A percentile compares a stretch with the other conserved stretches of the same genome.
These are phyloP conservation scores for Suillus luteus DNA, from an alignment of 768 basidiomycete genomes.

Conservation along the genomic window DNA sequence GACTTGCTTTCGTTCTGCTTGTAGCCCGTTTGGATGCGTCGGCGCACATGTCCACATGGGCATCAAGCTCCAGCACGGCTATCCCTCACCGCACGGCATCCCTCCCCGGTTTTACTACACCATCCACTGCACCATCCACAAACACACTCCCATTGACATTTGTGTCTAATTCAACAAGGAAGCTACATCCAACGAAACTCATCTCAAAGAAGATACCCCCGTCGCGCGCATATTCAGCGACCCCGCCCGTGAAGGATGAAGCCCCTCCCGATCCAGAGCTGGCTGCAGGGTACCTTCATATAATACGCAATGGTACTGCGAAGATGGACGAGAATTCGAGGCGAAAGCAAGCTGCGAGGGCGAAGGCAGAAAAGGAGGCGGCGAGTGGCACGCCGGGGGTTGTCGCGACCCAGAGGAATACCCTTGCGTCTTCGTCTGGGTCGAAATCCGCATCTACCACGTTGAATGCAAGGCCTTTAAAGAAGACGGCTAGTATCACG, in stretches of 20 bases:
- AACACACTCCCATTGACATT: neutral
- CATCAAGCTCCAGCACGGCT: slow-evolving; percentile 2
- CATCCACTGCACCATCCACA: neutral
- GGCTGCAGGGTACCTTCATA: neutral
- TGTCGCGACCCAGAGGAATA: neutral
- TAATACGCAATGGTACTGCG: slow-evolving; percentile 26
- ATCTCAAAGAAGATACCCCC: slow-evolving; percentile 5
- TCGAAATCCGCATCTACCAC: neutral
- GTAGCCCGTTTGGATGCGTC: neutral
- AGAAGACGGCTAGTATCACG: neutral
- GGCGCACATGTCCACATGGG: neutral
- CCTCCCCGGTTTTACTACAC: neutral
- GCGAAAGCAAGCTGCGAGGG: slow-evolving; percentile 27
- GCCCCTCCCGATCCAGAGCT: neutral
- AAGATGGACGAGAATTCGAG: slow-evolving; percentile 28
- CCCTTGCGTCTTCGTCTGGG: neutral
- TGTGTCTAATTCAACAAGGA: neutral
- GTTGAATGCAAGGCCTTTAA: neutral
- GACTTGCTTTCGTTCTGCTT: neutral
- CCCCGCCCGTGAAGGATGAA: neutral
- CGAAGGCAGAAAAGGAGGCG: slow-evolving; percentile 16
- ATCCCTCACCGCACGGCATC: neutral
- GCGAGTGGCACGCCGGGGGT: slow-evolving; percentile 6
- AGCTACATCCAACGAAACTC: neutral
- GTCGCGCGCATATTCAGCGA: neutral